A percentile compares a stretch with the other conserved stretches of the same genome.
Evolutionary conservation across 257 asterid genomes (phyloP).

Genomic region (Fraxinus excelsior): DNA sequence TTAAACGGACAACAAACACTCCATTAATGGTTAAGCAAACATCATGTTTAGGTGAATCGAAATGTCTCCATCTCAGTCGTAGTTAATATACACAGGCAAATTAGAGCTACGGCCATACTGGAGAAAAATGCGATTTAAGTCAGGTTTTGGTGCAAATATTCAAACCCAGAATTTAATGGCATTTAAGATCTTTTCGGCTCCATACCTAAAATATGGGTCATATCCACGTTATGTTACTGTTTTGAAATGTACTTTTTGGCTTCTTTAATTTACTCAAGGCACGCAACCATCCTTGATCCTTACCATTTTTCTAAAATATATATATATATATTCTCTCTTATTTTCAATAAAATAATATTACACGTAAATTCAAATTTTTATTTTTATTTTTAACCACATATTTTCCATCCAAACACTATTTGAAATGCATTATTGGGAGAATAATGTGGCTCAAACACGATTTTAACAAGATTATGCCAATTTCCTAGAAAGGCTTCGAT

Average conservation of each 20-base stretch:
- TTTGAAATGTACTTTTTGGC: background rate
- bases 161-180: conserved; percentile 3
- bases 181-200: background rate
- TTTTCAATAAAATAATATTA: too few species aligned
- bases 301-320: too few species aligned
- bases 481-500: too few species aligned
- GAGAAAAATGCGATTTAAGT: background rate
- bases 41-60: background rate
- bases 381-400: too few species aligned
- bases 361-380: too few species aligned
- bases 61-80: too few species aligned
- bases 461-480: too few species aligned
- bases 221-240: background rate
- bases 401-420: too few species aligned
- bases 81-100: background rate
- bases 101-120: background rate
- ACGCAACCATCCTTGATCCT: too few species aligned
- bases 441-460: too few species aligned
- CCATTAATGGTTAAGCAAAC: background rate
- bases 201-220: background rate
- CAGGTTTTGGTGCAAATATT: background rate
- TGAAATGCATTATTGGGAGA: too few species aligned
- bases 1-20: background rate
- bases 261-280: background rate
- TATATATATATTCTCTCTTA: too few species aligned